Evolutionary conservation across 331 rosid genomes (phyloP).

Genomic region (Quercus tomentella): DNA sequence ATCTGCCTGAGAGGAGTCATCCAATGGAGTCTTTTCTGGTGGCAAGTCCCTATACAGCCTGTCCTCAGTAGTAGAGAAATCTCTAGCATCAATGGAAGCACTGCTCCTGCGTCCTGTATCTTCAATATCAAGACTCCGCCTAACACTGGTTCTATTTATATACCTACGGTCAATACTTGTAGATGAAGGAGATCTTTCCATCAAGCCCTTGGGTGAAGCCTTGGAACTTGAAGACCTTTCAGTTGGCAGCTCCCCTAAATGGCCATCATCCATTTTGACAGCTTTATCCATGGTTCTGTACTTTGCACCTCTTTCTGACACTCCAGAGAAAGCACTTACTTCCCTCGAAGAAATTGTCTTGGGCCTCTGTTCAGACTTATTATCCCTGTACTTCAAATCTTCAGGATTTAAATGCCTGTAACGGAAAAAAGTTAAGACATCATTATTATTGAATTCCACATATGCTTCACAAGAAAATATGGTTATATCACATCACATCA

Average conservation of each 20-base stretch:
- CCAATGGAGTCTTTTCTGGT: conserved; percentile 55
- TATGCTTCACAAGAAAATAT: not conserved
- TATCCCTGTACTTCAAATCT: conserved; percentile 63
- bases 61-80: conserved; percentile 55
- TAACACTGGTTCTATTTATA: conserved; percentile 42
- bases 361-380: conserved; percentile 51
- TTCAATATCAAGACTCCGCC: conserved; percentile 63
- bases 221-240: conserved; percentile 75
- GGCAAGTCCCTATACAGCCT: conserved; percentile 51
- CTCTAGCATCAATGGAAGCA: conserved; percentile 51
- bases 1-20: conserved; percentile 60
- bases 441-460: not conserved
- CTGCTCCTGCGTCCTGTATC: conserved; percentile 69
- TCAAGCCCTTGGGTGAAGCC: conserved; percentile 63
- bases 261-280: conserved; percentile 53
- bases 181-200: conserved; percentile 76
- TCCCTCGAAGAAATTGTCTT: conserved; percentile 53
- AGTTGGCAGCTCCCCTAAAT: conserved; percentile 50
- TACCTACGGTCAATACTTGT: conserved; percentile 64
- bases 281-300: conserved; percentile 61
- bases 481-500: conserved; percentile 4
- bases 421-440: conserved; percentile 2
- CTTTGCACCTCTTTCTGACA: conserved; percentile 51
- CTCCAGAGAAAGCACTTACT: conserved; percentile 40
- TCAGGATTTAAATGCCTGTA: conserved; percentile 59